These are phyloP conservation scores for Cercophora samala DNA, from an alignment of 495 filamentous ascomycete species.

Conservation along the genomic window DNA sequence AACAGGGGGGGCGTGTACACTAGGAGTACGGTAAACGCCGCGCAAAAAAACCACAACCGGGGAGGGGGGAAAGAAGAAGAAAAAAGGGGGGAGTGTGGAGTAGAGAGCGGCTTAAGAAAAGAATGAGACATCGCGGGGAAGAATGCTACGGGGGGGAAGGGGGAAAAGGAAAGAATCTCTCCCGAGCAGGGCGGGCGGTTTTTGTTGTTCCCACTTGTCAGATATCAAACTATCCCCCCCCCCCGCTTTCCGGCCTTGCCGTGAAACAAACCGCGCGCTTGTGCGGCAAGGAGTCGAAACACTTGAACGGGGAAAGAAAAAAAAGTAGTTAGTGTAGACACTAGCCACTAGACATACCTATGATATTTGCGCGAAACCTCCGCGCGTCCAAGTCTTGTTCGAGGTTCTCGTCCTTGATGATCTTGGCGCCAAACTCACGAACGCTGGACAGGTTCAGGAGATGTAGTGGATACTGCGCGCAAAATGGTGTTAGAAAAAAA, in stretches of 20 bases:
- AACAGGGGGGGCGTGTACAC: neutral
- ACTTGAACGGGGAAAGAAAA: neutral
- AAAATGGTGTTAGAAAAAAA: neutral
- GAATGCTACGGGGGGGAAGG: neutral
- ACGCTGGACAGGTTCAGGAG: constrained; percentile 73
- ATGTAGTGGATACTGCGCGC: constrained; percentile 70
- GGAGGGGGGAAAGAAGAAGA: neutral
- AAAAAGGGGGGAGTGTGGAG: neutral
- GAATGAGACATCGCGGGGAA: neutral
- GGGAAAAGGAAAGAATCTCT: neutral
- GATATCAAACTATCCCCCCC: neutral
- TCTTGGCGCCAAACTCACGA: constrained; percentile 56
- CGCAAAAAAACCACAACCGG: neutral
- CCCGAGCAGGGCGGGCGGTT: no score
- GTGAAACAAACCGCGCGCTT: no score
- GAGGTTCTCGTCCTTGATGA: constrained; percentile 44
- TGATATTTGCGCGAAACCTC: constrained; percentile 83
- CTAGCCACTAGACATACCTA: constrained; percentile 54
- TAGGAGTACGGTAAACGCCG: neutral
- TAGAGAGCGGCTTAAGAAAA: neutral
- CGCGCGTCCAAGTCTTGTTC: constrained; percentile 52
- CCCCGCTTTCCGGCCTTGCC: neutral
- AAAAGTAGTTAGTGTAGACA: no score
- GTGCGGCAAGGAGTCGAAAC: neutral
- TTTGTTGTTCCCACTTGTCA: neutral